Evolutionary conservation across 2,329 filamentous ascomycete genomes (phyloP), one percentile per base, ranked within the genome.

Genomic region (Pseudogymnoascus sp.): DNA sequence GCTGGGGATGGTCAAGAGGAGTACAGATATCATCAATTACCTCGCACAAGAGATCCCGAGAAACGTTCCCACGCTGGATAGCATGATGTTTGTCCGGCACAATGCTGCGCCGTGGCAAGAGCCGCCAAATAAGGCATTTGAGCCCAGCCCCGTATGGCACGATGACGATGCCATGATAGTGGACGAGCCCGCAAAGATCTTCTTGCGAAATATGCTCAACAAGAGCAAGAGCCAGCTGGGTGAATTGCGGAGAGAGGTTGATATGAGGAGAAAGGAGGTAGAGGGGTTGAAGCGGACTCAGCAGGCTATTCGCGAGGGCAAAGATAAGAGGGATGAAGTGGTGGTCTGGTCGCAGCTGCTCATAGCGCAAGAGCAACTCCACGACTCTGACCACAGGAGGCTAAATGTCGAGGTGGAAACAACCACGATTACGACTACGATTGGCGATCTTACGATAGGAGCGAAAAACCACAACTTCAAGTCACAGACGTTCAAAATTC

Each of bases 401-500:
- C 79, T 97, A 42, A 94, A 90, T 2, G 91, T 91, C 36, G 94
- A 97, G 74, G 89, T 97, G 13, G 94, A 99, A 76, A 92, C 92
- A 7, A 88, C 89, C 1, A 96, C 92, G 2, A 96, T 99, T 71
- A 93, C 91, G n/a, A 81, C 87, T 8, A 90, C 87, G 0, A 93
- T 97, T 2, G 94, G 94, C 36, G 94, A 99, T 72, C 84, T 99
- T 61, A 96, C 92, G 1, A 80, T 96, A 17, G 93, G 93, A 15
- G 92, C 92, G 9, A 91, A 91, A 73, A 96, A 92, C 71, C 94
- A 99, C 79, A 94, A 96, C 71, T 99, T 99, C 82, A 96, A 96
- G 76, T 87, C 91, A n/a, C 92, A 97, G 72, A 97, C 94, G 0
- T 99, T 97, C 81, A 97, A 97, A 75, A 96, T 99, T 64, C 95